Conservation (phyloP, 164 flowering plant genomes). For the Aristolochia californica region DNA sequence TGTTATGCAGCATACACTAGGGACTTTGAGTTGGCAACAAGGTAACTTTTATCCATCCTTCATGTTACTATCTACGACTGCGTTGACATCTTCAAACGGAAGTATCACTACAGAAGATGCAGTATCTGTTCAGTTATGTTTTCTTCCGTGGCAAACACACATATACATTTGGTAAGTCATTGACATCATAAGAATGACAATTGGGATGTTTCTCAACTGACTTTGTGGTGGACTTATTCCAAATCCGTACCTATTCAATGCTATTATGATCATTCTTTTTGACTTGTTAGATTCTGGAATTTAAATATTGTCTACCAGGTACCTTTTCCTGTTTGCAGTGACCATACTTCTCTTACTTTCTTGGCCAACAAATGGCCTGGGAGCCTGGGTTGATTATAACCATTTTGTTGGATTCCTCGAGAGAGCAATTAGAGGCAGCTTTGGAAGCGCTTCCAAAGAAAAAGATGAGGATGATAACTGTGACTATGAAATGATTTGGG, state of each 20-base stretch:
- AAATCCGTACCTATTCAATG: neutral
- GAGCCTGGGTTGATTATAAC: slow-evolving; percentile 15
- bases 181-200: neutral
- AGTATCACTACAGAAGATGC: slow-evolving; percentile 29
- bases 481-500: slow-evolving; percentile 93
- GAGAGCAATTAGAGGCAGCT: slow-evolving; percentile 19
- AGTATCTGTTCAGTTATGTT: slow-evolving; percentile 47
- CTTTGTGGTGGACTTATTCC: neutral
- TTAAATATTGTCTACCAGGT: slow-evolving; percentile 40
- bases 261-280: neutral
- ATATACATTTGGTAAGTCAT: slow-evolving; percentile 70
- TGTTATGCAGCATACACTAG: slow-evolving; percentile 70
- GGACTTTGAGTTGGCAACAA: slow-evolving; percentile 93
- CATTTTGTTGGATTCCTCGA: slow-evolving; percentile 15
- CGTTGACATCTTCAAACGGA: slow-evolving; percentile 18
- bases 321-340: slow-evolving; percentile 38
- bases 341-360: slow-evolving; percentile 50
- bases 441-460: slow-evolving; percentile 35
- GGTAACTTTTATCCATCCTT: slow-evolving; percentile 94
- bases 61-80: slow-evolving; percentile 66
- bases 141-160: slow-evolving; percentile 71
- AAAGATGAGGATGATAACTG: slow-evolving; percentile 69
- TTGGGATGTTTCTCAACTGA: neutral
- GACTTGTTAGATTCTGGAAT: neutral
- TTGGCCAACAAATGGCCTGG: slow-evolving; percentile 50